Conservation (phyloP, 2,329 filamentous ascomycete species). For the Boeremia lycopersici region DNA sequence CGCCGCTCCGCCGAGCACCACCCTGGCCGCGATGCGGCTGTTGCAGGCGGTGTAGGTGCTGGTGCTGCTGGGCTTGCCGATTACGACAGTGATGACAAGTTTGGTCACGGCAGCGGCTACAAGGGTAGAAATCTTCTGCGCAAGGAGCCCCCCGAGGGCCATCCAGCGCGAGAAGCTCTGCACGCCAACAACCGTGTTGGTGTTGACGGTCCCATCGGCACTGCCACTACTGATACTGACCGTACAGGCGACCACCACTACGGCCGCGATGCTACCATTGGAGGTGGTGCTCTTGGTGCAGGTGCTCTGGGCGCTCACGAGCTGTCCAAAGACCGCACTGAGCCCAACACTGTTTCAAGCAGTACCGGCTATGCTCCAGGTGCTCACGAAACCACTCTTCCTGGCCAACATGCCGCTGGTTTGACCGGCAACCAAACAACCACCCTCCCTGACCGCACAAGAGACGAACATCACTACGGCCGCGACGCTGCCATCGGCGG, state of each 20-base stretch:
- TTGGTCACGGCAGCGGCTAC: conserved; percentile 21
- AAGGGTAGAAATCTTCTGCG: conserved; percentile 47
- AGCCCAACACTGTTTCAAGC: neutral
- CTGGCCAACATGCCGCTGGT: conserved; percentile 1
- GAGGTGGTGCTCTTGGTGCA: conserved; percentile 36
- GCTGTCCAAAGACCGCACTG: conserved; percentile 4
- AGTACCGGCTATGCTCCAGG: neutral
- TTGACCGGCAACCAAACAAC: conserved; percentile 2
- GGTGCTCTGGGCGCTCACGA: conserved; percentile 33
- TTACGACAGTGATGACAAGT: conserved; percentile 7
- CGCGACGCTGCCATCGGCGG: conserved; percentile 37
- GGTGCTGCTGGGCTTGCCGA: conserved; percentile 22
- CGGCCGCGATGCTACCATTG: conserved; percentile 35
- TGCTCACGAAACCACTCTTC: neutral
- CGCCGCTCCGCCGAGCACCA: conserved; percentile 33
- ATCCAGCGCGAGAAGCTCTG: conserved; percentile 37
- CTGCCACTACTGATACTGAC: neutral
- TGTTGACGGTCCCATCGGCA: conserved; percentile 1
- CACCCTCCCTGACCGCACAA: conserved; percentile 12
- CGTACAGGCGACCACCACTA: conserved; percentile 25
- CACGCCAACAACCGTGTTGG: conserved; percentile 14
- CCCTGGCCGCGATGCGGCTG: conserved; percentile 26
- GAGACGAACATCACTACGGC: conserved; percentile 28
- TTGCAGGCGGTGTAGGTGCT: conserved; percentile 25
- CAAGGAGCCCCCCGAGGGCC: conserved; percentile 49